Percentiles rank a stretch among this genome's conserved stretches.
These are phyloP conservation scores for Thymus mandschuricus DNA, from an alignment of 257 asterid species.

Conservation along the genomic window DNA sequence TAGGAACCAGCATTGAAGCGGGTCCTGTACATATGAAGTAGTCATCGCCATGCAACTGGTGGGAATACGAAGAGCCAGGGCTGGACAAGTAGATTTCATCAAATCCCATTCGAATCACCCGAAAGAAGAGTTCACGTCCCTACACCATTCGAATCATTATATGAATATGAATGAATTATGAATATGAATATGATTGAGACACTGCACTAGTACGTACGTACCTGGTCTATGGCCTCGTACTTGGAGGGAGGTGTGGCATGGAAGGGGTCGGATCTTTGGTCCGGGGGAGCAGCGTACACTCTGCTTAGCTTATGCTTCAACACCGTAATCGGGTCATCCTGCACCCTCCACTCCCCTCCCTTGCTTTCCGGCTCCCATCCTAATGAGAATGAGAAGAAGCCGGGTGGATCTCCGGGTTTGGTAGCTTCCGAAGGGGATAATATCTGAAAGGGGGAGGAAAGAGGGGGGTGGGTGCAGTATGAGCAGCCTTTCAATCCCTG, in stretches of 20 bases:
- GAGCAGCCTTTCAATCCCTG: conserved; percentile 68
- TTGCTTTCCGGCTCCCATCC: conserved; percentile 76
- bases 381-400: conserved; percentile 64
- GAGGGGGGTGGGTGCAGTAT: conserved; percentile 70
- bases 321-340: conserved; percentile 70
- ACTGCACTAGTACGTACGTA: neutral
- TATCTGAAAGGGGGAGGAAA: conserved; percentile 64
- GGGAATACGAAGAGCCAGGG: conserved; percentile 9
- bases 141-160: too few relatives aligned
- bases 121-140: conserved; percentile 80
- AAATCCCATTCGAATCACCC: conserved; percentile 80
- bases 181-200: too few relatives aligned
- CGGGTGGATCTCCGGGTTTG: conserved; percentile 61
- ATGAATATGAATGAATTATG: too few relatives aligned
- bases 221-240: conserved; percentile 81
- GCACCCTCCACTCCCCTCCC: conserved; percentile 66
- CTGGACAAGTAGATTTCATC: conserved; percentile 35
- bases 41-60: conserved; percentile 53
- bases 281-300: conserved; percentile 66
- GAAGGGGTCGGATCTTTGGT: conserved; percentile 49
- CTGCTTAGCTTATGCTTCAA: conserved; percentile 76
- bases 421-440: conserved; percentile 66
- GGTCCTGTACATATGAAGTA: conserved; percentile 85
- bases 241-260: conserved; percentile 64
- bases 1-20: conserved; percentile 69